Evolutionary conservation across 2,329 filamentous ascomycete genomes (phyloP), one percentile per base, ranked within the genome.

Genomic region (Colletotrichum endophyticum): DNA sequence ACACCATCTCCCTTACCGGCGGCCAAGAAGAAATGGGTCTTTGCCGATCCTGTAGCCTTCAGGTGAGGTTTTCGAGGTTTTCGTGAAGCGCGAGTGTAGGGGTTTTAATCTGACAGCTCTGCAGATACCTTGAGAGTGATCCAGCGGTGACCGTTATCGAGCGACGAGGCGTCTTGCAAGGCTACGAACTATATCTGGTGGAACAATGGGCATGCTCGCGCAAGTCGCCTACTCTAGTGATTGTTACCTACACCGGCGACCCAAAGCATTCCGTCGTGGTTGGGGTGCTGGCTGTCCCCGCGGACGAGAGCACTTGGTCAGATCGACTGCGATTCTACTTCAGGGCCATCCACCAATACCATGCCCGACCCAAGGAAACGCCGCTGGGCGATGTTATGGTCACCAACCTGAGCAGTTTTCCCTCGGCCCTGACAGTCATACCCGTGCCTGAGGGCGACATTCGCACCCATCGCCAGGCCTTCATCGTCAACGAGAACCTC

Each of bases 121-220:
- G 13, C 78, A 92, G 91, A 78, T 98, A 96, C 82, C 91, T 99
- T 27, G 95, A 98, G 86, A 95, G 98, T 82, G 97, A 99, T 79
- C 88, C 92, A 2, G 92, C 91, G 7, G 96, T 95, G 6, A 89
- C 89, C 5, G 92, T 98, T 9, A 88, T 98, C 78, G 92, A 96
- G 80, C 93, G 94, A 70, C 92, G 92, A 72, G 89, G 90, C 66
- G 88, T 91, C 66, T 89, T 99, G 8, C 87, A 91, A 77, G 96
- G 96, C 79, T 99, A 98, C 85, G 96, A 99, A 84, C 89, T 96
- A 77, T 99, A 99, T 84, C 87, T 99, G 19, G 95, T 99, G 79
- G 97, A 99, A 84, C 97, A 99, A 88, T 99, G 97, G 97, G 95
- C 95, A 8, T 98, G 96, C 85, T 98, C 96, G 15, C 92, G 97